Conservation (phyloP, 352 stramenopile genomes). For the Plasmopara viticola region DNA sequence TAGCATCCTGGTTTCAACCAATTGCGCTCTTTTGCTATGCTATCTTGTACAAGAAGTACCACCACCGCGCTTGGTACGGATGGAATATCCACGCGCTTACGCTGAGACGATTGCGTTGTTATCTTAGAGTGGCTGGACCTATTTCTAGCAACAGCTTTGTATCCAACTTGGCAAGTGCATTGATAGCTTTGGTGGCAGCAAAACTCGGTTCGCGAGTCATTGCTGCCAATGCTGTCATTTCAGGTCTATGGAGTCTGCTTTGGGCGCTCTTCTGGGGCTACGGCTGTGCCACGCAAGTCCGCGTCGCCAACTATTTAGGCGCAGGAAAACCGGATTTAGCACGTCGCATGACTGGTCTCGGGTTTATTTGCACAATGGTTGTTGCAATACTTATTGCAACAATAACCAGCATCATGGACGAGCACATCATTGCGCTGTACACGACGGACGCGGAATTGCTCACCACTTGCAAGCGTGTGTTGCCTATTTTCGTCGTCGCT, state of each 20-base stretch:
- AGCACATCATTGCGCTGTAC: conserved; percentile 49
- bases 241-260: conserved; percentile 55
- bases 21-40: conserved; percentile 49
- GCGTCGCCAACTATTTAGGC: conserved; percentile 71
- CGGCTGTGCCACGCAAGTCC: conserved; percentile 68
- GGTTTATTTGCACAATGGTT: conserved; percentile 44
- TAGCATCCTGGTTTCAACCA: conserved; percentile 76
- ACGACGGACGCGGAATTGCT: conserved; percentile 50
- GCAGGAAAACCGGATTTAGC: conserved; percentile 44
- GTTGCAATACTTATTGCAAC: conserved; percentile 45
- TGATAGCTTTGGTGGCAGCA: conserved; percentile 62
- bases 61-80: conserved; percentile 48
- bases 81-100: conserved; percentile 51
- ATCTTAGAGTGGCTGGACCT: conserved; percentile 46
- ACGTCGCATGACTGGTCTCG: conserved; percentile 44
- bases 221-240: conserved; percentile 64
- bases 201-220: conserved; percentile 52
- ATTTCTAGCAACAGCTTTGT: conserved; percentile 71
- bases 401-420: conserved; percentile 38
- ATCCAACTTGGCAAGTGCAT: conserved; percentile 59
- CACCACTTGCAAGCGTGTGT: conserved; percentile 36
- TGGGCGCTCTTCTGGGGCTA: conserved; percentile 81
- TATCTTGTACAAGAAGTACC: conserved; percentile 52
- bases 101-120: conserved; percentile 32
- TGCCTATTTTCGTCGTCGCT: conserved; percentile 52